Percentiles rank a stretch among this genome's conserved stretches.
These are phyloP conservation scores for Ustilago hordei DNA, from an alignment of 1,284 basidiomycete genomes.

Conservation along the genomic window DNA sequence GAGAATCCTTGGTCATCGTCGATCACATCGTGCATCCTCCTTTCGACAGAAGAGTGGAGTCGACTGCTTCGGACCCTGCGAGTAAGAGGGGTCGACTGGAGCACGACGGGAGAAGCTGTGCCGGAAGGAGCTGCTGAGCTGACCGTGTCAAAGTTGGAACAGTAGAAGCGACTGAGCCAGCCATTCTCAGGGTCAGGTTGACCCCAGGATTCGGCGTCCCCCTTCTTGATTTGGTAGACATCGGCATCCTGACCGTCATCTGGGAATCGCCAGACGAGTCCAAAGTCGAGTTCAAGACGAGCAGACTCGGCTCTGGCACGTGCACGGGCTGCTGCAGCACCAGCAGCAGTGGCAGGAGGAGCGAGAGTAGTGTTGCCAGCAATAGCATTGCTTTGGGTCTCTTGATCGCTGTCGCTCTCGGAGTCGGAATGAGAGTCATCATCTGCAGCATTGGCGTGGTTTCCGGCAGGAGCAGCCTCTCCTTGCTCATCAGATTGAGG, in stretches of 20 bases:
- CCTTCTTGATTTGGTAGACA: constrained; percentile 44
- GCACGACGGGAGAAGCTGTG: constrained; percentile 38
- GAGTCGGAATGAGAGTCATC: constrained; percentile 16
- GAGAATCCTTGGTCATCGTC: constrained; percentile 41
- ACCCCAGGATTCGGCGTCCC: constrained; percentile 52
- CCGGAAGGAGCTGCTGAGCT: constrained; percentile 38
- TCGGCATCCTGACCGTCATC: constrained; percentile 60
- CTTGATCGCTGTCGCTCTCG: constrained; percentile 19
- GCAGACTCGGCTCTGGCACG: constrained; percentile 45
- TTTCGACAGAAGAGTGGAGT: constrained; percentile 44
- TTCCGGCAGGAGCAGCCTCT: constrained; percentile 11
- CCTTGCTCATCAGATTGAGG: constrained; percentile 28
- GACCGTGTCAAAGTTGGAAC: constrained; percentile 55
- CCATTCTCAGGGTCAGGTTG: constrained; percentile 61
- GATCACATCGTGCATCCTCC: constrained; percentile 44
- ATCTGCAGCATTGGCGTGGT: constrained; percentile 10
- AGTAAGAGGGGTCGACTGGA: constrained; percentile 50
- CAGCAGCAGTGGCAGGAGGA: constrained; percentile 4
- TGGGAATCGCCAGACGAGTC: constrained; percentile 61
- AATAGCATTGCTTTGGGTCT: constrained; percentile 6
- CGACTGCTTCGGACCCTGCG: constrained; percentile 37
- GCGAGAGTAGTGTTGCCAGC: background rate
- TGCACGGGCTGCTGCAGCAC: constrained; percentile 32
- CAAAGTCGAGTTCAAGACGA: constrained; percentile 59
- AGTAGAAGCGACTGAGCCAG: constrained; percentile 65